Conservation (phyloP, 352 stramenopile genomes). For the Pythium sukuiense region DNA sequence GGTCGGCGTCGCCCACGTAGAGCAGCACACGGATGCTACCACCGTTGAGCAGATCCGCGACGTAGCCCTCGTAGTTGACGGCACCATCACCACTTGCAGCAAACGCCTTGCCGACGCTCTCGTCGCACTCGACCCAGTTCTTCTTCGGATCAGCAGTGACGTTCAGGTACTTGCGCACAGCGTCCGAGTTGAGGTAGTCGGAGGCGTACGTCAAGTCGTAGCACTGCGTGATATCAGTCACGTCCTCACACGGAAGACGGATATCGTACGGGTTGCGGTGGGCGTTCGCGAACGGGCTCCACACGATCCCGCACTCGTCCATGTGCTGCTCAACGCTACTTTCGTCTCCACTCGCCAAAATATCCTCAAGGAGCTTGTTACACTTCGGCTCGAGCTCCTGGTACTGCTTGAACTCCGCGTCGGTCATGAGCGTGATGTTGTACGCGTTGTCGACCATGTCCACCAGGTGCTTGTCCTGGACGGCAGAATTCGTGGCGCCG, state of each 20-base stretch:
- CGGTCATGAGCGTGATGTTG: constrained; percentile 59
- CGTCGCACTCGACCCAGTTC: constrained; percentile 16
- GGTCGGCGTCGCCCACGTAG: constrained; percentile 94
- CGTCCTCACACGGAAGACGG: constrained; percentile 43
- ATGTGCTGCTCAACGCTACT: background rate
- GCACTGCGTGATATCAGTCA: constrained; percentile 43
- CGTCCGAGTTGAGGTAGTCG: constrained; percentile 26
- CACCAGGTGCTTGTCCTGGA: constrained; percentile 41
- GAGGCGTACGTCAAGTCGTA: constrained; percentile 37
- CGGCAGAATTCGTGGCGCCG: constrained; percentile 40
- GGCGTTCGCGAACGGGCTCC: constrained; percentile 43
- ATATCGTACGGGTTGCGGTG: constrained; percentile 81
- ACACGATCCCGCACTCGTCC: constrained; percentile 23
- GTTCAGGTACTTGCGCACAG: constrained; percentile 7
- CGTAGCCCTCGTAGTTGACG: constrained; percentile 73
- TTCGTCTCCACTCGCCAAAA: constrained; percentile 44
- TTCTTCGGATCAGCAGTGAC: constrained; percentile 6
- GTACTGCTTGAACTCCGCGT: constrained; percentile 28
- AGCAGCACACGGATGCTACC: constrained; percentile 68
- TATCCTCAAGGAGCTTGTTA: constrained; percentile 32
- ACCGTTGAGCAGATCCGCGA: constrained; percentile 73
- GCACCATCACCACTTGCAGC: constrained; percentile 73
- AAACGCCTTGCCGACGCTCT: constrained; percentile 85
- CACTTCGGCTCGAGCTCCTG: constrained; percentile 32
- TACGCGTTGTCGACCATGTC: constrained; percentile 75